A percentile compares a stretch with the other conserved stretches of the same genome.
Conservation (phyloP, 495 filamentous ascomycete species). For the Tuber magnatum region DNA sequence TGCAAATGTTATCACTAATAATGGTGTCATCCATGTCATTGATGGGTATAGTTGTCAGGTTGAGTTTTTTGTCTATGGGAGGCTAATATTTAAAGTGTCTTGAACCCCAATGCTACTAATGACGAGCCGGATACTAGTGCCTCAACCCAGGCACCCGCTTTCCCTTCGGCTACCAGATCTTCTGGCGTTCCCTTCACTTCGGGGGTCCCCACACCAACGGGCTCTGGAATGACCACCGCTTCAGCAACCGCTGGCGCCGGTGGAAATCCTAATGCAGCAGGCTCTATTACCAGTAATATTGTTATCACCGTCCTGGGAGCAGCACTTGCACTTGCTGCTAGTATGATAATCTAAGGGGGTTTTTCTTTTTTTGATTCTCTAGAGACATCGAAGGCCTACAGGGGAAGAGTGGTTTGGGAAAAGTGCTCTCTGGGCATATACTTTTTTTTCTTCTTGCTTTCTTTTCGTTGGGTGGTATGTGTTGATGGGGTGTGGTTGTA, state of each 20-base stretch:
- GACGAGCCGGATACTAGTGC: conserved; percentile 47
- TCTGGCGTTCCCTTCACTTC: conserved; percentile 48
- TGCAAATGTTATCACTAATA: conserved; percentile 55
- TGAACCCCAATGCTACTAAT: conserved; percentile 53
- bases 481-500: background rate
- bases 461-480: background rate
- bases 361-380: background rate
- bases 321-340: conserved; percentile 39
- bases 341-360: conserved; percentile 21
- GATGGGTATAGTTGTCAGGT: conserved; percentile 45
- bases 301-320: conserved; percentile 45
- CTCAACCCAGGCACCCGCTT: conserved; percentile 48
- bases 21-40: conserved; percentile 64
- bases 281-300: conserved; percentile 21
- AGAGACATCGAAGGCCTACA: background rate
- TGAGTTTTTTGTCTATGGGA: background rate
- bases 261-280: conserved; percentile 38
- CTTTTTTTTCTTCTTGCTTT: background rate
- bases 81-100: conserved; percentile 44
- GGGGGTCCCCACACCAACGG: conserved; percentile 41
- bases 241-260: conserved; percentile 35
- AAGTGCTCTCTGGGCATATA: background rate
- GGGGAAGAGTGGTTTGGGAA: background rate
- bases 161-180: conserved; percentile 47
- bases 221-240: conserved; percentile 37